phyloP scores from a whole-genome alignment of 2,329 filamentous ascomycete species.

The Eutypa lata region DNA sequence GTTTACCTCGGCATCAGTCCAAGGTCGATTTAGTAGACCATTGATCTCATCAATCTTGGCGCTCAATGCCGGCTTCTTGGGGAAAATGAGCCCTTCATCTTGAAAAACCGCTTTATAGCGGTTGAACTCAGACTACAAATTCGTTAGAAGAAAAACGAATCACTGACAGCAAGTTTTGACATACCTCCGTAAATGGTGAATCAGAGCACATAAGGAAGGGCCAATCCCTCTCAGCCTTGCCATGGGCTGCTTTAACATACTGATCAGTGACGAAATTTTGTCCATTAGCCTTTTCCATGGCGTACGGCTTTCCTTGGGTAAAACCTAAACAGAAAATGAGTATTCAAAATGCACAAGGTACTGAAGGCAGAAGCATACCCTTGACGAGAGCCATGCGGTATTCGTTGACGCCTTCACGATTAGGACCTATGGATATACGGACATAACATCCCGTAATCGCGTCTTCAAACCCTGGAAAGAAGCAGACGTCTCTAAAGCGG shows the following conservation, averaged over 20 bases:
- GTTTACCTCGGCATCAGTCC: slow-evolving; percentile 80
- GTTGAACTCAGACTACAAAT: slow-evolving; percentile 66
- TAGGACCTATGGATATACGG: slow-evolving; percentile 77
- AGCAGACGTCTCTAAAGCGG: slow-evolving; percentile 88
- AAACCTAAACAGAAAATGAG: slow-evolving; percentile 57
- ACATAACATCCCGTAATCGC: slow-evolving; percentile 81
- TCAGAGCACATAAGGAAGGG: slow-evolving; percentile 92
- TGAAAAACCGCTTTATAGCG: slow-evolving; percentile 74
- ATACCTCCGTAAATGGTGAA: slow-evolving; percentile 75
- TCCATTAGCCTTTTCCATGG: slow-evolving; percentile 70
- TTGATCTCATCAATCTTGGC: slow-evolving; percentile 81
- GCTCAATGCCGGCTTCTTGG: slow-evolving; percentile 66
- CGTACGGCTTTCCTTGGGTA: slow-evolving; percentile 75
- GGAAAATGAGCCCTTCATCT: slow-evolving; percentile 68
- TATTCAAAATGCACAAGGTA: not conserved
- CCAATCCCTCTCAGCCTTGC: slow-evolving; percentile 79
- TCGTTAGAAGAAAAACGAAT: slow-evolving; percentile 12
- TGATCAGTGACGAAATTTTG: slow-evolving; percentile 80
- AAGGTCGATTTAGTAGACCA: slow-evolving; percentile 70
- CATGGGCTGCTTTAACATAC: slow-evolving; percentile 78
- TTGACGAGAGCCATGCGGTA: slow-evolving; percentile 91
- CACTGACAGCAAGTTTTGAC: slow-evolving; percentile 17
- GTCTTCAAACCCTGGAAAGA: slow-evolving; percentile 84
- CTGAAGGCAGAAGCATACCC: slow-evolving; percentile 45
- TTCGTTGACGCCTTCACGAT: slow-evolving; percentile 67